Evolutionary conservation across 1,284 basidiomycete species (phyloP), one percentile per base, ranked within the genome.

Genomic region (Irpex sp.): DNA sequence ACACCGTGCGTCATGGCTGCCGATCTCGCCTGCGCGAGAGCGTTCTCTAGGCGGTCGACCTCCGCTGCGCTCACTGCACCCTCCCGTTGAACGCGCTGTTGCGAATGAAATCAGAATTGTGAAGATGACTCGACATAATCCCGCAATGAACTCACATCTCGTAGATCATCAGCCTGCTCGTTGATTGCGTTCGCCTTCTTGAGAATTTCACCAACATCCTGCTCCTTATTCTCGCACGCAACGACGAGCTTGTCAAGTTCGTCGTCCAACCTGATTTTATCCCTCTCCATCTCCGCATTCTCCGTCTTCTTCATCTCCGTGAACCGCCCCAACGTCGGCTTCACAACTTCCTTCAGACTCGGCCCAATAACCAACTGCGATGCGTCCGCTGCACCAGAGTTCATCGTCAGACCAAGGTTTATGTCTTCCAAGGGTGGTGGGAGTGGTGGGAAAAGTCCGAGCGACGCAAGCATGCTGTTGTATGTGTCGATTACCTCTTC

Each of bases 401-500:
- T 92, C 38, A 95, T 76, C 64, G 91, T 87, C 65, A 96, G 76
- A 0, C 83, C 84, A 54, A 93, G 86, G 71, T 94, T 88, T 49
- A 91, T 75, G 61, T 88, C 82, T 64, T 86, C 81, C 62, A 86
- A 81, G 21, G 89, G 89, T n/a, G 84, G 78, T 4, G 86, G 81
- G 3, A 90, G 82, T 5, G 88, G 87, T 1, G 88, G 85, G 74
- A 88, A 88, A 8, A 93, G 78, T 37, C 87, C 91, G 55, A 95
- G 83, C n/a, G 84, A 81, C 4, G 88, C 86, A 21, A 91, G 81
- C 31, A 92, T 77, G 61, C 86, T 83, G 44, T 82, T 89, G 74
- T 96, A 96, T 54, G 83, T 79, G 69, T 93, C 88, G 3, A 94
- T 76, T 8, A 88, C 86, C 67, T 91, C 88, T 74, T 96, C 93